Conservation (phyloP, 2,329 filamentous ascomycete genomes). For the Colletotrichum liaoningense region DNA sequence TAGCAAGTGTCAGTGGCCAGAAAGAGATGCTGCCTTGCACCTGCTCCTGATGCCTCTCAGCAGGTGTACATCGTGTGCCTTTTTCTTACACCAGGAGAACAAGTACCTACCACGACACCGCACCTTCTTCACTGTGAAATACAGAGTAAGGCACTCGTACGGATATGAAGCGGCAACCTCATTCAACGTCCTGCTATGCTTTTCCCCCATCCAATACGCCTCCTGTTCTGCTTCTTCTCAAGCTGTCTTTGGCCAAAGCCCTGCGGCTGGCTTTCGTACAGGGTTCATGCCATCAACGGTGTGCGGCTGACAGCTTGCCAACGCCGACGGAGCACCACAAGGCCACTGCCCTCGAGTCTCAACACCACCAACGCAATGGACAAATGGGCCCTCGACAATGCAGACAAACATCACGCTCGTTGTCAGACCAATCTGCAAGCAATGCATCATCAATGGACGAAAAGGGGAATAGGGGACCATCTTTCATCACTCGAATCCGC, state of each 20-base stretch:
- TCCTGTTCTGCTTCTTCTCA: background rate
- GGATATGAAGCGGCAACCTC: background rate
- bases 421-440: slow-evolving; percentile 13
- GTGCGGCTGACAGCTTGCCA: background rate
- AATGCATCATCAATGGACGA: slow-evolving; percentile 23
- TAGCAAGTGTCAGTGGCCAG: no score
- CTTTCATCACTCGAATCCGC: background rate
- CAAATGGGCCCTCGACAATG: slow-evolving; percentile 20
- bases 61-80: background rate
- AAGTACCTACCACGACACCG: background rate
- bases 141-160: background rate
- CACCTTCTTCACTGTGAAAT: background rate
- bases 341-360: background rate
- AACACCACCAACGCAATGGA: background rate
- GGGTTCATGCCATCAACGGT: background rate
- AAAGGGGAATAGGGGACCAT: slow-evolving; percentile 17
- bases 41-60: no score
- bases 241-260: background rate
- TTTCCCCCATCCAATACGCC: background rate
- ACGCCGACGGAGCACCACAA: background rate
- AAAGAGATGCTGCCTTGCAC: no score
- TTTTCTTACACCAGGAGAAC: background rate
- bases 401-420: slow-evolving; percentile 8
- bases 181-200: slow-evolving; percentile 6
- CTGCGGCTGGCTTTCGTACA: slow-evolving; percentile 7